A percentile compares a stretch with the other conserved stretches of the same genome.
Conservation (phyloP, 2,329 filamentous ascomycete species). For the Neonectria hederae region DNA sequence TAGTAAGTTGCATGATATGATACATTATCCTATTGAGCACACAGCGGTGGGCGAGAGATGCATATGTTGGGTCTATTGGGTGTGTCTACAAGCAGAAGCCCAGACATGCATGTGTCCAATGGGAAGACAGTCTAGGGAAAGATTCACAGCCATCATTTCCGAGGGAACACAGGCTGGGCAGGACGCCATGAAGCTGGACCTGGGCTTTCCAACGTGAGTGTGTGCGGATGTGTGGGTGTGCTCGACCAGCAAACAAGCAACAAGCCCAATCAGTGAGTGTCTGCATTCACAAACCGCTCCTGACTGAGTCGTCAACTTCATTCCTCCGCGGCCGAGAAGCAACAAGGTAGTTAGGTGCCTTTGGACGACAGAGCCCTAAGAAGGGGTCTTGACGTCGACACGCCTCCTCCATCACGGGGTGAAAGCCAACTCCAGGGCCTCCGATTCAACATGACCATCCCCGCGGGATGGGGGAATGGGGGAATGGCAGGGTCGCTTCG, state of each 20-base stretch:
- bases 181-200: background rate
- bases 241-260: too few species aligned
- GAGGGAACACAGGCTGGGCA: background rate
- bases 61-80: slow-evolving; percentile 19
- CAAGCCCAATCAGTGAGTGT: background rate
- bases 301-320: background rate
- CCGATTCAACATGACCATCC: too few species aligned
- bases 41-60: background rate
- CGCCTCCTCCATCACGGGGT: background rate
- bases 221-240: background rate
- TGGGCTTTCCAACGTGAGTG: background rate
- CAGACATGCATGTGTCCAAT: slow-evolving; percentile 33
- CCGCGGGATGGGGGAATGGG: too few species aligned
- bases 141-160: slow-evolving; percentile 35
- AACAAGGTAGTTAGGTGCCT: too few species aligned
- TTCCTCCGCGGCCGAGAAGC: background rate
- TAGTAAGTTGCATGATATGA: background rate
- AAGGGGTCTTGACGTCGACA: background rate
- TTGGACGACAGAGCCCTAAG: too few species aligned
- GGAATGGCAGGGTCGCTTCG: background rate
- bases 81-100: slow-evolving; percentile 12
- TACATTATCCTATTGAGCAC: slow-evolving; percentile 3
- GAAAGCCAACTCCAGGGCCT: too few species aligned
- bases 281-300: background rate
- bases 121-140: slow-evolving; percentile 25